Evolutionary conservation across 2,329 filamentous ascomycete genomes (phyloP).

Genomic region (Colletotrichum theobromicola): DNA sequence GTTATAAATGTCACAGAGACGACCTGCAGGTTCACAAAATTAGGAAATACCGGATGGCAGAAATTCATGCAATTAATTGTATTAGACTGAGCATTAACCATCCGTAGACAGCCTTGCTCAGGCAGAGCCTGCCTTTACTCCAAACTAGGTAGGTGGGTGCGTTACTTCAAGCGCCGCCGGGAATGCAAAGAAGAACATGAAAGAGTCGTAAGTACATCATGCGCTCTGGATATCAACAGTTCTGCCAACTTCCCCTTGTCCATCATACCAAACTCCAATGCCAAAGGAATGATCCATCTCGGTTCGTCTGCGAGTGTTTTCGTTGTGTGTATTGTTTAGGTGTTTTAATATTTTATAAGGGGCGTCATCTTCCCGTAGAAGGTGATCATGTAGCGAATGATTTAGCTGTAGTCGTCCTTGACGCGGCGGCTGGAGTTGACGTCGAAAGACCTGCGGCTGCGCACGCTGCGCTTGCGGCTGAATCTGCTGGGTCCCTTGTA

Average conservation of each 20-base stretch:
- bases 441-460: constrained; percentile 60
- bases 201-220: not conserved
- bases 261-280: not conserved
- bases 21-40: too few relatives aligned
- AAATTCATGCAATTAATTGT: not conserved
- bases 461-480: constrained; percentile 54
- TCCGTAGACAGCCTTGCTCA: not conserved
- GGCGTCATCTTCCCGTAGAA: not conserved
- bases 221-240: not conserved
- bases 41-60: too few relatives aligned
- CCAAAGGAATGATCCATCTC: not conserved
- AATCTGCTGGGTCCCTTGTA: constrained; percentile 41
- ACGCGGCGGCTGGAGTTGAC: constrained; percentile 61
- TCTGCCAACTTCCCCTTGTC: not conserved
- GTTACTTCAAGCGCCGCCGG: not conserved
- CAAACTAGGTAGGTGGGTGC: not conserved
- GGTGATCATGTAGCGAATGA: not conserved
- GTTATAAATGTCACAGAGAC: too few relatives aligned
- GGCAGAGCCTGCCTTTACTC: not conserved
- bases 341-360: not conserved
- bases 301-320: not conserved
- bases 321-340: not conserved
- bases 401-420: constrained; percentile 72
- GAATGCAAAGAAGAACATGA: not conserved
- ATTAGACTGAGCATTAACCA: not conserved